phyloP scores from a whole-genome alignment of 129 eudicot species.

The Tagetes patula region DNA sequence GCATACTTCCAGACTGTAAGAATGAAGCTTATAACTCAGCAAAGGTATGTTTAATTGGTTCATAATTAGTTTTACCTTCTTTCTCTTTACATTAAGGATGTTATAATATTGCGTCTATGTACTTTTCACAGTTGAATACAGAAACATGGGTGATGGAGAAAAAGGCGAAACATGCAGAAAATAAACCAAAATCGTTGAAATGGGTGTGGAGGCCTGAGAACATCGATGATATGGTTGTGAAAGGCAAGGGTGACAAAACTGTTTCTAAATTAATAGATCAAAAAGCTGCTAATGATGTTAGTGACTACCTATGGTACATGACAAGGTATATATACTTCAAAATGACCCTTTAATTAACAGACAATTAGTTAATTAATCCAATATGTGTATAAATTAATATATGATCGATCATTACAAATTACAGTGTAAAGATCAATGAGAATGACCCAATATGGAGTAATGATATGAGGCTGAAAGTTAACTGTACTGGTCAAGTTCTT shows the following conservation, averaged over 20 bases:
- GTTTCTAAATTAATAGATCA: constrained; percentile 51
- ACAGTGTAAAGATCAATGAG: constrained; percentile 43
- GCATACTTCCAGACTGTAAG: constrained; percentile 61
- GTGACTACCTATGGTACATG: constrained; percentile 83
- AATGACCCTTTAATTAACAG: too few relatives aligned
- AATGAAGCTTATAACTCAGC: constrained; percentile 71
- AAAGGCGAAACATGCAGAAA: constrained; percentile 30
- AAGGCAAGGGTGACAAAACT: constrained; percentile 39
- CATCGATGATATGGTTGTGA: constrained; percentile 26
- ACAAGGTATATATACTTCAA: constrained; percentile 44
- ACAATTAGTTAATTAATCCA: too few relatives aligned
- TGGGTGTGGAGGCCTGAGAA: constrained; percentile 65
- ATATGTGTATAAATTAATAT: too few relatives aligned
- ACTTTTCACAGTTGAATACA: constrained; percentile 48
- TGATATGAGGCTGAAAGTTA: constrained; percentile 53
- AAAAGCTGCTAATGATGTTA: constrained; percentile 45
- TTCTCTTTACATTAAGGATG: too few relatives aligned
- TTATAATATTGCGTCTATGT: too few relatives aligned
- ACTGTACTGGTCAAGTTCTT: constrained; percentile 55
- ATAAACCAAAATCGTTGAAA: constrained; percentile 22
- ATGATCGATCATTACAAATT: too few relatives aligned
- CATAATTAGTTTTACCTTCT: too few relatives aligned
- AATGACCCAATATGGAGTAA: constrained; percentile 48
- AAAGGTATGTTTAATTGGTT: constrained; percentile 34
- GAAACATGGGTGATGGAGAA: constrained; percentile 56